Base-by-base conservation (phyloP, 2,329 filamentous ascomycete species). In the Alternaria postmessia region DNA sequence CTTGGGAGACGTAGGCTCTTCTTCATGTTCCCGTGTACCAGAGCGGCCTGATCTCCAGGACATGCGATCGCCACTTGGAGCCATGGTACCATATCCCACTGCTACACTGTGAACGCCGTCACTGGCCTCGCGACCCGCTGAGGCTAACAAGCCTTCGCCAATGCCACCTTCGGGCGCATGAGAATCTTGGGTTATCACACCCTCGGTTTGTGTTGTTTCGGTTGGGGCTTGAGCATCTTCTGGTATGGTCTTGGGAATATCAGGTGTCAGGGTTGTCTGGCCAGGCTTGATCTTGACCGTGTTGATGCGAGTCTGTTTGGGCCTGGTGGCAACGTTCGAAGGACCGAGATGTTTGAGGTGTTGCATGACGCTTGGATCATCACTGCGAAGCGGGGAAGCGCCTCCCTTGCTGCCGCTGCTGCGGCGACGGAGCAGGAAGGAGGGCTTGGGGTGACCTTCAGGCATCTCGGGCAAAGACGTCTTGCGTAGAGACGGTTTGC, bases 231-330 rank as follows among this genome's bases (percentile, higher is more conserved):
- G 69, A 12, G 75, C 62, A 42, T 81, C 73, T 62, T 82, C 83
- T 7, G 81, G 74, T 57, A 80, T 79, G 4, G 81, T 81, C 65
- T 79, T 67, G 44, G 74, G 74, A 52, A 80, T 79, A 18, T 83
- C 86, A 16, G 86, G 87, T 70, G 88, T 89, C 73, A 88, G 88
- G 59, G 87, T 86, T 5, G 82, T 82, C 54, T 83, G 46, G 30
- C 82, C 86, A 14, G 86, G 87, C 74, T 90, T 90, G 75, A 90
- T 89, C 75, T 89, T 89, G 63, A 90, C 87, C 9, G 83, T 84
- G 58, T 83, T 83, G 74, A 87, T 89, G 36, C 87, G 85, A 7
- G 88, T 90, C 36, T 84, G 78, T 54, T 86, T 85, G 3, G 88
- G 88, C 42, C 84, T 81, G 63, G 82, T 87, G 20, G 88, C 88